Base-by-base conservation (phyloP, 306 rosid species). In the Dryas drummondii region DNA sequence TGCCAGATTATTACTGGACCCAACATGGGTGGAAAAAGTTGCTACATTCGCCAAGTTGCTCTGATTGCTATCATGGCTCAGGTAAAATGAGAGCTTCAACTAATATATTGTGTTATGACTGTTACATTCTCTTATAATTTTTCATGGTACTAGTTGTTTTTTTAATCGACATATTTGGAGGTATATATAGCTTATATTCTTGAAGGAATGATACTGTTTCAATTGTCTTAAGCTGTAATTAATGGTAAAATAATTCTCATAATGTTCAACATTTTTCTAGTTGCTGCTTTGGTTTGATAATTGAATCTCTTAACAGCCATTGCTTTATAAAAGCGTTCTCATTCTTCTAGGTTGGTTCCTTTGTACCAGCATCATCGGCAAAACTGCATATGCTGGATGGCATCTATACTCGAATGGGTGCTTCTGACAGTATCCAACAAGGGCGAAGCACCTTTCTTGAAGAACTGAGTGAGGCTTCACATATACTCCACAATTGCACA, bases 1-100 rank as follows among this genome's bases (percentile, higher is more conserved):
- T 88, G 98, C 78, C 97, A 94, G 80, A 94, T 91, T 79, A 86
- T 91, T 80, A 94, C 98, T 40, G 98, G 98, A 78, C 97, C 98
- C 60, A 94, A 94, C 78, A 91, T 94, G 98, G 97, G 98, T 16
- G 98, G 98, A 2, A 91, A 94, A 87, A 94, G 98, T 82, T 94
- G 98, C 86, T 94, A 91, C 80, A 87, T 91, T 85, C 96, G 97
- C 76, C 98, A 94, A 88, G 98, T 91, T 76, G 96, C 98, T 81
- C 86, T 94, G 63, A 90, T 94, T 79, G 83, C 86, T 78, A 81
- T 91, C 50, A 94, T 94, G 97, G 97, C 97, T 78, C 98, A 94
- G 97, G 98, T 94, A 88, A 78, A 73, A 65, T 72, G 17, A 67
- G 50, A 68, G 52, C 64, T 55, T 19, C 52, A 5, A 22, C 11